These are phyloP conservation scores for Fusarium coffeatum DNA, from an alignment of 2,329 filamentous ascomycete genomes.

Conservation along the genomic window DNA sequence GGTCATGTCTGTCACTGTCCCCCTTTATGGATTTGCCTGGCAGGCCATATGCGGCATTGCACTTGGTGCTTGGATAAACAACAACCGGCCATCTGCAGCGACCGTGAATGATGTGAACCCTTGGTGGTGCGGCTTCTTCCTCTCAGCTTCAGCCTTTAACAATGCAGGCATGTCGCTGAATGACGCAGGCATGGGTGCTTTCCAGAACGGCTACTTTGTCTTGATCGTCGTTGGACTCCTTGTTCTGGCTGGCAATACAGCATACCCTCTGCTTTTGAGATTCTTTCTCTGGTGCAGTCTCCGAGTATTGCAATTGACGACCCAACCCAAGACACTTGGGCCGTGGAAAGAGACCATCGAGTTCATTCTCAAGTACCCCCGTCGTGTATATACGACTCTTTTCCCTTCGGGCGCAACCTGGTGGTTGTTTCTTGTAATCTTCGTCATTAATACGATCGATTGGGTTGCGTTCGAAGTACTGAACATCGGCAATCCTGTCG, in stretches of 20 bases:
- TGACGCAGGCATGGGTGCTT: conserved; percentile 73
- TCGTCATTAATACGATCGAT: conserved; percentile 70
- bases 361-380: conserved; percentile 67
- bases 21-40: conserved; percentile 69
- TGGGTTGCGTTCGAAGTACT: conserved; percentile 75
- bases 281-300: conserved; percentile 67
- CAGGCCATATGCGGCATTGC: conserved; percentile 69
- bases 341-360: conserved; percentile 62
- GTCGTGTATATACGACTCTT: conserved; percentile 71
- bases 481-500: conserved; percentile 69
- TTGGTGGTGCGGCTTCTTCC: conserved; percentile 77
- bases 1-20: conserved; percentile 69
- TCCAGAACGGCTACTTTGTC: conserved; percentile 64
- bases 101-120: conserved; percentile 69
- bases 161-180: conserved; percentile 77
- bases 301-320: conserved; percentile 55
- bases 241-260: conserved; percentile 73
- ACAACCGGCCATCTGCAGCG: conserved; percentile 62
- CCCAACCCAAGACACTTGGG: conserved; percentile 50
- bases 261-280: conserved; percentile 72
- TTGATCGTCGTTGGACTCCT: conserved; percentile 66
- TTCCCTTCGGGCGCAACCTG: conserved; percentile 73
- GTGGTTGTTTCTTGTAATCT: conserved; percentile 72
- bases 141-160: conserved; percentile 75
- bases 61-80: conserved; percentile 70